Evolutionary conservation across 2,329 filamentous ascomycete species (phyloP), one percentile per base, ranked within the genome.

Genomic region (Xylariaceae sp.): DNA sequence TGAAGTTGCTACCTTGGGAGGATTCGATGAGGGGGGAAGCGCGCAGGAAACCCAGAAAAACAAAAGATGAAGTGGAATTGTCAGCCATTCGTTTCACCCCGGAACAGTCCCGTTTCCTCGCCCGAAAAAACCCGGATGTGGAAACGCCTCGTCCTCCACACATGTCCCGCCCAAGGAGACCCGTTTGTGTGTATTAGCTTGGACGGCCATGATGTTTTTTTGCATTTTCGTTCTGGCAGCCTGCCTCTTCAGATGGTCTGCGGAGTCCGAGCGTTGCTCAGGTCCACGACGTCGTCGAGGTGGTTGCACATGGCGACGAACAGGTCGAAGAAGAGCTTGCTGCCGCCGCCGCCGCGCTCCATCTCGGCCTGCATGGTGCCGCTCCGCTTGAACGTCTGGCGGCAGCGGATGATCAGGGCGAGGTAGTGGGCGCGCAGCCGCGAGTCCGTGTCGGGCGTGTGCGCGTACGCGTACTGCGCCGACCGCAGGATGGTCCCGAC

Each of bases 291-390:
- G 64, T 95, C 89, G 75, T 95, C 89, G 57, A 95, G 83, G 70
- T 94, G 89, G 68, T 94, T 95, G 73, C 87, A 94, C 82, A 95
- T 85, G 55, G 89, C 89, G 59, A 95, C 89, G 63, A 95, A 96
- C 64, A 96, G 72, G 73, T 95, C 89, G 68, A 96, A 96, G 75
- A 92, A 95, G 67, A 95, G 74, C 73, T 89, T 89, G 66, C 77
- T 88, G 61, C 89, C 88, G 63, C 79, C 79, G 66, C 77, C 88
- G 61, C 89, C 88, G 63, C 79, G 79, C 71, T 94, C 86, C 89
- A 96, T 95, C 71, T 95, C 89, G 69, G 84, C 82, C 75, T 95
- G 89, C 88, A 95, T 94, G 64, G 89, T 95, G 65, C 89, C 89
- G 70, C 88, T 94, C 66, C 84, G 80, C 81, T 94, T 95, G 65